Evolutionary conservation across 1,139 yeast species (phyloP), one percentile per base, ranked within the genome.

Genomic region (Yamadazyma friedrichii): DNA sequence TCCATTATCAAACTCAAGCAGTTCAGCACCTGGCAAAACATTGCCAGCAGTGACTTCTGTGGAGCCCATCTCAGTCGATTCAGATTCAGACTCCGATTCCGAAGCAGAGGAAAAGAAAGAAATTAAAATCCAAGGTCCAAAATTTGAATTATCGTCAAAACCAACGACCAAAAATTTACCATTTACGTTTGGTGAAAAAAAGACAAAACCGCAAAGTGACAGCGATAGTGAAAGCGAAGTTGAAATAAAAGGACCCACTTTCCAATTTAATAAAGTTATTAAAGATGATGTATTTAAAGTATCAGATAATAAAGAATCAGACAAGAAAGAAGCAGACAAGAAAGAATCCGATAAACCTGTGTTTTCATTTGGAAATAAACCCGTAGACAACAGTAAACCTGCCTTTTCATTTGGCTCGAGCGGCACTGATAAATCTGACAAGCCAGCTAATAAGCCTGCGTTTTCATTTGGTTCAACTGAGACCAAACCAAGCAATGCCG

Each of bases 201-300:
- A 70, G 22, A 61, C 27, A n/a, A 51, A 25, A 56, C 62, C 31
- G 64, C 65, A 38, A 38, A 63, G 55, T 33, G 55, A 51, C 2
- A 59, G 59, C 16, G 67, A 65, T 42, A 59, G 70, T 2, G 80
- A 70, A 36, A 65, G 74, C 12, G 84, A 80, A 39, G 59, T 79
- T 13, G 79, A 76, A 50, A 75, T 81, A 17, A 75, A 81, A 49
- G 91, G 89, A 3, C 91, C 91, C 15, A 62, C 76, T 11, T 84
- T 84, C 54, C 70, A 74, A 4, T 74, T 82, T 48, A 59, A 66
- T 41, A 76, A 77, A 42, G 60, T 67, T 6, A 69, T 75, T 13
- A 65, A 70, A 42, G 79, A 70, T 39, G 67, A 64, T 45, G 75
- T 76, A 1, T 80, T 80, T 57, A 79, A 77, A 46, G 56, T 79